Evolutionary conservation across 805 yeast species (phyloP), one percentile per base, ranked within the genome.

Genomic region (Metschnikowia lochheadii): DNA sequence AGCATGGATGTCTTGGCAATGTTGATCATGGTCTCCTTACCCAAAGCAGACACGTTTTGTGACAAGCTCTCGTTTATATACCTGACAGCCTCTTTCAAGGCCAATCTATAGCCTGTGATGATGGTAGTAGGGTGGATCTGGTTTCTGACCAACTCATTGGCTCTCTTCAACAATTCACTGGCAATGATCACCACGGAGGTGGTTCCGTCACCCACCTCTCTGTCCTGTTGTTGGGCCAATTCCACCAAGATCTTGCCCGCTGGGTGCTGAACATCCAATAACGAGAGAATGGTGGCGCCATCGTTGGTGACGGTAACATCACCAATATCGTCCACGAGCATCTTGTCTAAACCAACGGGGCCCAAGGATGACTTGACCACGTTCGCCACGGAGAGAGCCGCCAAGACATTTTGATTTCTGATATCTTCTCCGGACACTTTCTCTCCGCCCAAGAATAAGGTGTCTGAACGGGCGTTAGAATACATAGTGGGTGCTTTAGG

Each of bases 261-360:
- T 34, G 99, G 99, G 68, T 94, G 99, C 71, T 94, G 97, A 46
- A 94, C 98, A 66, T 94, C 99, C 57, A 94, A 76, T 48, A 95
- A 72, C 8, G 89, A 80, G 56, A 94, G 76, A 62, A 94, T 94
- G 4, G 99, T 94, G 52, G 99, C 99, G 58, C 99, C 99, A 70
- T 94, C 99, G 70, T 94, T 94, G 42, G 99, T 94, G 46, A 94
- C 97, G 5, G 97, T 91, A 42, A 94, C 97, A 71, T 95, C 99
- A 56, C 99, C 99, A 70, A 94, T 95, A 64, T 94, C 99, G 70
- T 94, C 99, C 37, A 94, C 99, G 44, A 94, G 79, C 97, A 94
- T 94, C 75, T 94, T 94, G 73, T 94, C 99, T 48, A 94, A 78
- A 26, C 99, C 99, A 34, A 94, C 98, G 7, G 99, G 99, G 4